These are phyloP conservation scores for Apiospora phragmitis DNA, from an alignment of 2,329 filamentous ascomycete species.

Conservation along the genomic window DNA sequence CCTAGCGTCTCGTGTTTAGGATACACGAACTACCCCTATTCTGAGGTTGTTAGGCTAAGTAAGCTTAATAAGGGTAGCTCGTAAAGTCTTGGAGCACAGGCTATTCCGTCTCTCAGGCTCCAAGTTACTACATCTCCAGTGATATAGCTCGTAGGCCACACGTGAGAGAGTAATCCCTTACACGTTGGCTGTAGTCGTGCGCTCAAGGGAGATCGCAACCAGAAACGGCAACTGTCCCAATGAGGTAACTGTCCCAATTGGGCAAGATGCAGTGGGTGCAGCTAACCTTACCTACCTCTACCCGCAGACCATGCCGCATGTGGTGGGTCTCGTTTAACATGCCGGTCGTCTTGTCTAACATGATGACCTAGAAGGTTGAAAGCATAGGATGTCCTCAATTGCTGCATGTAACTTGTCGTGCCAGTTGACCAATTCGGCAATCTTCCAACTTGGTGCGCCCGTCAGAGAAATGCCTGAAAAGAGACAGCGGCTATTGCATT, in stretches of 20 bases:
- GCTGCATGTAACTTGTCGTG: background rate
- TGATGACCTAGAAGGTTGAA: no score
- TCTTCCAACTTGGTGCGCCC: background rate
- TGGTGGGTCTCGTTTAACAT: background rate
- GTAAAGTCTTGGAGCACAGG: no score
- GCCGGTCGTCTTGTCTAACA: background rate
- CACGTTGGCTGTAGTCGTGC: background rate
- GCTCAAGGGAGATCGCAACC: background rate
- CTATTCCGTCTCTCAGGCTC: no score
- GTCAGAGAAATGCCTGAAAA: background rate
- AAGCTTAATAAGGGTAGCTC: no score
- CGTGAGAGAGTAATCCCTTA: background rate
- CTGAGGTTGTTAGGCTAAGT: no score
- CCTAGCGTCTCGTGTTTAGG: no score
- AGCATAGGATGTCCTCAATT: background rate
- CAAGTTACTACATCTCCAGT: no score
- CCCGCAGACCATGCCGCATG: background rate
- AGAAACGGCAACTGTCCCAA: background rate
- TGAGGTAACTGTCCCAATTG: background rate
- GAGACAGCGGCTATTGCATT: background rate
- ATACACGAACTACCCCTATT: no score
- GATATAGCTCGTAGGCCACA: no score
- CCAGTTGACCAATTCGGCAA: background rate
- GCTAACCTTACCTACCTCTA: background rate
- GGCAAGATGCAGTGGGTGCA: background rate